These are phyloP conservation scores for Colletotrichum navitas DNA, from an alignment of 2,329 filamentous ascomycete genomes.

Conservation along the genomic window DNA sequence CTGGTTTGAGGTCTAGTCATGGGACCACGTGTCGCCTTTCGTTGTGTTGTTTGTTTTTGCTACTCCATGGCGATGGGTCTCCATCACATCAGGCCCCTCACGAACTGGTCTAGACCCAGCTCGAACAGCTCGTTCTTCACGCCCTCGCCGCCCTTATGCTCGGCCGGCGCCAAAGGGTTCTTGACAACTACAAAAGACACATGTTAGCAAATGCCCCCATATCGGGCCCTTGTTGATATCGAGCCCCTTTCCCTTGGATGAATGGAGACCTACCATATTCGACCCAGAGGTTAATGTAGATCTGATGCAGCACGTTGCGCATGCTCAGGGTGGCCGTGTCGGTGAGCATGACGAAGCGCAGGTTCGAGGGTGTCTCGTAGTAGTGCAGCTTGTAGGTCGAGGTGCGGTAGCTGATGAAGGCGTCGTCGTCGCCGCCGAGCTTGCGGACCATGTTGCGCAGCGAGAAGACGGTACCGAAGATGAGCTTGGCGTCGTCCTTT, in stretches of 20 bases:
- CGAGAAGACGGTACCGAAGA: conserved; percentile 97
- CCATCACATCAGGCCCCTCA: conserved; percentile 72
- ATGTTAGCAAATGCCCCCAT: conserved; percentile 40
- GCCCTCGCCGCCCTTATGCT: conserved; percentile 77
- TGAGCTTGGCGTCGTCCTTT: conserved; percentile 92
- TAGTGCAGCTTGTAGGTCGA: conserved; percentile 98
- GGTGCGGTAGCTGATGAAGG: conserved; percentile 94
- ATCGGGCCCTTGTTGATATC: too few species aligned
- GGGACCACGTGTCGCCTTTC: not conserved
- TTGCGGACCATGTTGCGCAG: conserved; percentile 97
- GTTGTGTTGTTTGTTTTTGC: not conserved
- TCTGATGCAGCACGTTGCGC: conserved; percentile 94
- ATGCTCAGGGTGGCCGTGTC: conserved; percentile 91
- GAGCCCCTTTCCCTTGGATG: not conserved
- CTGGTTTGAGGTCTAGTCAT: not conserved
- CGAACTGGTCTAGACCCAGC: conserved; percentile 81
- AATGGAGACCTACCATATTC: conserved; percentile 79
- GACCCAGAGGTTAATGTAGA: conserved; percentile 98
- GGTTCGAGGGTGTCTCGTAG: conserved; percentile 96
- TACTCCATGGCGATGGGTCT: not conserved
- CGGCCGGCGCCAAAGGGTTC: conserved; percentile 76
- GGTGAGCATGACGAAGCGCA: conserved; percentile 97
- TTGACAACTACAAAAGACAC: conserved; percentile 68
- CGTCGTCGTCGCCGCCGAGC: conserved; percentile 92
- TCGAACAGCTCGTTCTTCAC: conserved; percentile 80